These are phyloP conservation scores for Gaultheria prostrata DNA, from an alignment of 148 eudicot species.

Conservation along the genomic window DNA sequence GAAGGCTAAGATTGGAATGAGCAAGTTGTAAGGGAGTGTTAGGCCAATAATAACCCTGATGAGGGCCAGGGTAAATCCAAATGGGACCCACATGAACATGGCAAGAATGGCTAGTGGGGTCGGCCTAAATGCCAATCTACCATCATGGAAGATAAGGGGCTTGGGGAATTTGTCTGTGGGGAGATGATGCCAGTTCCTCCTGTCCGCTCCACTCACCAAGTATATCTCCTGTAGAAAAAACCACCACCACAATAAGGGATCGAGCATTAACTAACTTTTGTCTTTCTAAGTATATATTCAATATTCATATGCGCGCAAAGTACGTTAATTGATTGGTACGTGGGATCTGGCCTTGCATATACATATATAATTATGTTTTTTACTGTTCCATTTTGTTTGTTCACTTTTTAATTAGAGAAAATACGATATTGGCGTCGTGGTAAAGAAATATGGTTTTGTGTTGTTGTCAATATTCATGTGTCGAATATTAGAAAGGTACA, in stretches of 20 bases:
- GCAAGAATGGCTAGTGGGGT: conserved; percentile 42
- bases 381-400: too few relatives aligned
- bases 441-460: background rate
- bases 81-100: conserved; percentile 71
- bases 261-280: background rate
- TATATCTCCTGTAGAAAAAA: conserved; percentile 45
- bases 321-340: background rate
- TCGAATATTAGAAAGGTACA: background rate
- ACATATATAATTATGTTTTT: too few relatives aligned
- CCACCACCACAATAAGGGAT: background rate
- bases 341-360: too few relatives aligned
- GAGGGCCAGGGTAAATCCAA: conserved; percentile 44
- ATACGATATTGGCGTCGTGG: background rate
- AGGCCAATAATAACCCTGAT: conserved; percentile 40
- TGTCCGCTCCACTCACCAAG: conserved; percentile 46
- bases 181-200: conserved; percentile 50
- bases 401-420: too few relatives aligned
- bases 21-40: conserved; percentile 35
- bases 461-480: background rate
- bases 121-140: conserved; percentile 70
- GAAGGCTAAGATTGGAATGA: conserved; percentile 39
- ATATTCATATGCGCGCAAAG: background rate
- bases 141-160: conserved; percentile 83
- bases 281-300: background rate
- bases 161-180: conserved; percentile 58